Base-by-base conservation (phyloP, 345 rosid genomes). In the Populus davidiana region DNA sequence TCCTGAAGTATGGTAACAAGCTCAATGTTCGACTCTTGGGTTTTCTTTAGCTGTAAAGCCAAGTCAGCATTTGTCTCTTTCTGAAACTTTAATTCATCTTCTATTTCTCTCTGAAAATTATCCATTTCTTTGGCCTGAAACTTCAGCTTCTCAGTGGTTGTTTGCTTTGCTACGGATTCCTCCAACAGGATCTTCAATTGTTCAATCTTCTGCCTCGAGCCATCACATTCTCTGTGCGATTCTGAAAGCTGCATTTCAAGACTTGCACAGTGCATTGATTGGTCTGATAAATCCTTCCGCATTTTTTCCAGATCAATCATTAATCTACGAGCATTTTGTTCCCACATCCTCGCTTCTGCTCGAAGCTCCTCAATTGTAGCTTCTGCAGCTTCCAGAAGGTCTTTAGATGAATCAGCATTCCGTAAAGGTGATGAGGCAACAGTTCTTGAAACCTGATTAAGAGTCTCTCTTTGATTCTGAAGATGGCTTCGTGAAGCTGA, bases 341-440 rank as follows among this genome's bases (percentile, higher is more conserved):
- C 94, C 92, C 92, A 89, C 91, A 84, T 87, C 79, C 87, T 83
- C 25, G 92, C 91, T 77, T 90, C 90, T 50, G 88, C 90, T 12
- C 84, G 81, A 56, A 85, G 89, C 81, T 88, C 94, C 80, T 88
- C 89, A 56, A 84, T 87, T 23, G 83, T 83, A 73, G 69, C 76
- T 81, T 86, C 88, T 33, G 88, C 85, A 78, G 89, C 86, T 81
- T 88, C 91, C 17, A 77, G 72, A 62, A 86, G 86, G 14, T 86
- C 89, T 79, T 85, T 89, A 33, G 88, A 87, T 72, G 94, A 85
- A 82, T 84, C 75, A 70, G 82, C 78, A 85, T 80, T 86, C 70
- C 80, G 84, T 74, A 86, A 74, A 38, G 87, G 90, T 59, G 90
- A 88, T 65, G 86, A 68, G 65, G 86, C 76, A 86, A 83, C 79